Percentiles rank a stretch among this genome's conserved stretches.
phyloP scores from a whole-genome alignment of 75 land plant genomes.

The Pinus tabuliformis region DNA sequence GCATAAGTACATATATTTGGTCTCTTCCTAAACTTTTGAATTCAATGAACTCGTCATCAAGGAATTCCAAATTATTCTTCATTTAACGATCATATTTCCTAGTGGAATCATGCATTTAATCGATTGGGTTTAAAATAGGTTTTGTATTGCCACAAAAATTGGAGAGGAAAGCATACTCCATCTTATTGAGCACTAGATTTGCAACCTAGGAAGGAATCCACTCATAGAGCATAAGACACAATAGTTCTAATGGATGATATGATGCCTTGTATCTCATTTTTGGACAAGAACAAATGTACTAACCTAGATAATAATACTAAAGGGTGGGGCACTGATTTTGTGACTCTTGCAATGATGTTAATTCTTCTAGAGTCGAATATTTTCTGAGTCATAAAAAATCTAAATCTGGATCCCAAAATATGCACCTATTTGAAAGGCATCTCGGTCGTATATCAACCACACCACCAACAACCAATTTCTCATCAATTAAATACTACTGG shows the following conservation, averaged over 20 bases:
- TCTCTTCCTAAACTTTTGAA: too few species aligned
- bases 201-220: conserved; percentile 29
- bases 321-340: conserved; percentile 55
- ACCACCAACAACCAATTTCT: conserved; percentile 36
- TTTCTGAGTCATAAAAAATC: conserved; percentile 88
- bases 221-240: conserved; percentile 86
- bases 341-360: conserved; percentile 74
- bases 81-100: too few species aligned
- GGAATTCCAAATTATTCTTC: too few species aligned
- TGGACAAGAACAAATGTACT: conserved; percentile 88
- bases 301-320: conserved; percentile 96
- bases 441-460: conserved; percentile 39
- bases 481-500: conserved; percentile 41
- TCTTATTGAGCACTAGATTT: too few species aligned
- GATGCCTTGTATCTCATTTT: conserved; percentile 99
- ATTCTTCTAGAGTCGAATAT: conserved; percentile 84
- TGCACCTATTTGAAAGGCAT: conserved; percentile 94
- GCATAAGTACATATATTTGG: too few species aligned
- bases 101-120: too few species aligned
- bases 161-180: too few species aligned
- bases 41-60: too few species aligned
- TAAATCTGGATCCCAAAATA: conserved; percentile 97
- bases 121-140: too few species aligned
- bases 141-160: too few species aligned
- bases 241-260: conserved; percentile 89